Percentiles rank a stretch among this genome's conserved stretches.
phyloP scores from a whole-genome alignment of 2,329 filamentous ascomycete genomes.

The Calonectria fujianensis region DNA sequence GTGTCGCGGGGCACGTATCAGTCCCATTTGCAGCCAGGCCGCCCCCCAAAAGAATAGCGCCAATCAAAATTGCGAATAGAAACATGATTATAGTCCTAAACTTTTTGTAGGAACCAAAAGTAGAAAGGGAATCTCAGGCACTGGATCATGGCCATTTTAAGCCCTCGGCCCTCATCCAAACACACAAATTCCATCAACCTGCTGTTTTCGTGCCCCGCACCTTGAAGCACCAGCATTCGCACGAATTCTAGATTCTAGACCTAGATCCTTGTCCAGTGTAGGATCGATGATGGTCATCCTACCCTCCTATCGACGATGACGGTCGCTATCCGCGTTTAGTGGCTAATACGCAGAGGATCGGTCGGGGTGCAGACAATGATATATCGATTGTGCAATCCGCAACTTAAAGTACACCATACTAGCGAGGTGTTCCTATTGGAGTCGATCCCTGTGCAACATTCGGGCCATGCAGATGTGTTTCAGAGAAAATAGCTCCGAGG shows the following conservation, averaged over 20 bases:
- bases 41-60: background rate
- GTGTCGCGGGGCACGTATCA: background rate
- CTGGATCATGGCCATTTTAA: background rate
- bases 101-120: background rate
- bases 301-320: background rate
- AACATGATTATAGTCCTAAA: background rate
- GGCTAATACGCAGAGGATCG: background rate
- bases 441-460: conserved; percentile 4
- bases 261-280: background rate
- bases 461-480: background rate
- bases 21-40: conserved; percentile 3
- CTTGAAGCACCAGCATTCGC: background rate
- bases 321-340: conserved; percentile 22
- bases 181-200: no score
- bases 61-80: background rate
- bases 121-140: background rate
- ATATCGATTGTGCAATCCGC: conserved; percentile 3
- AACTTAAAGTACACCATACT: background rate
- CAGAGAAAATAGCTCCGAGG: background rate
- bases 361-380: background rate
- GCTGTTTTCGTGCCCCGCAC: conserved; percentile 5
- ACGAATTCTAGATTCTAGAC: background rate
- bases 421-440: background rate
- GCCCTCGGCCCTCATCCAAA: no score
- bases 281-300: conserved; percentile 1